Percentiles rank a stretch among this genome's conserved stretches.
phyloP scores from a whole-genome alignment of 1,139 yeast genomes.

The Magnusiomyces suaveolens region DNA sequence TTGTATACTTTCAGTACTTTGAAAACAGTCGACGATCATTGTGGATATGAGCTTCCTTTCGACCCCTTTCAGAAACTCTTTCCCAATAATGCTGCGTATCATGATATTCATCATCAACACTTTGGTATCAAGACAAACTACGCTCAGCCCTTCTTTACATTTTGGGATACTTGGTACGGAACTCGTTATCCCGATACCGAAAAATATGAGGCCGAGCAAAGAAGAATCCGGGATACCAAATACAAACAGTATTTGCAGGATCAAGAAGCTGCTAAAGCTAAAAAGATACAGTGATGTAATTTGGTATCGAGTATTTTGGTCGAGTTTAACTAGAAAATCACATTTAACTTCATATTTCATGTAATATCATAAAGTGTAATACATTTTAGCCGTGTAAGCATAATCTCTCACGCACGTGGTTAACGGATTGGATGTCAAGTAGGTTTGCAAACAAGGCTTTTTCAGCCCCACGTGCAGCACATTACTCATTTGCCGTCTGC shows the following conservation, averaged over 20 bases:
- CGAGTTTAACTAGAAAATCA: no score
- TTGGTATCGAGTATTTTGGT: no score
- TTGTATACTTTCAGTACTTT: slow-evolving; percentile 80
- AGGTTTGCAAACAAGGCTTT: background rate
- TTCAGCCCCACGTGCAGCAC: slow-evolving; percentile 2
- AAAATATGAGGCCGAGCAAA: slow-evolving; percentile 29
- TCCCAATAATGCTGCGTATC: slow-evolving; percentile 93
- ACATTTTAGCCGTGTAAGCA: no score
- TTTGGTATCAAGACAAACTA: slow-evolving; percentile 92
- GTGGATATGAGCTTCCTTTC: slow-evolving; percentile 86
- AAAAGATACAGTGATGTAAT: background rate
- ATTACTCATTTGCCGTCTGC: background rate
- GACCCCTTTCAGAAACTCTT: slow-evolving; percentile 82
- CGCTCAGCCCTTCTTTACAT: slow-evolving; percentile 92
- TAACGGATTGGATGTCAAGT: background rate
- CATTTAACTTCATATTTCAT: no score
- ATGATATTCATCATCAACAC: slow-evolving; percentile 93
- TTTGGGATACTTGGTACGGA: slow-evolving; percentile 71
- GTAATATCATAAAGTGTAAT: background rate
- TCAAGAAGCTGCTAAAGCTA: background rate
- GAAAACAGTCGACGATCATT: slow-evolving; percentile 96
- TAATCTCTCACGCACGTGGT: background rate
- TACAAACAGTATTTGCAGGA: slow-evolving; percentile 12
- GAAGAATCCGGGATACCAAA: slow-evolving; percentile 25
- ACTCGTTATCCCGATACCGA: slow-evolving; percentile 56